Conservation (phyloP, 163 green algal species). For the Coccomyxa subellipsoidea region DNA sequence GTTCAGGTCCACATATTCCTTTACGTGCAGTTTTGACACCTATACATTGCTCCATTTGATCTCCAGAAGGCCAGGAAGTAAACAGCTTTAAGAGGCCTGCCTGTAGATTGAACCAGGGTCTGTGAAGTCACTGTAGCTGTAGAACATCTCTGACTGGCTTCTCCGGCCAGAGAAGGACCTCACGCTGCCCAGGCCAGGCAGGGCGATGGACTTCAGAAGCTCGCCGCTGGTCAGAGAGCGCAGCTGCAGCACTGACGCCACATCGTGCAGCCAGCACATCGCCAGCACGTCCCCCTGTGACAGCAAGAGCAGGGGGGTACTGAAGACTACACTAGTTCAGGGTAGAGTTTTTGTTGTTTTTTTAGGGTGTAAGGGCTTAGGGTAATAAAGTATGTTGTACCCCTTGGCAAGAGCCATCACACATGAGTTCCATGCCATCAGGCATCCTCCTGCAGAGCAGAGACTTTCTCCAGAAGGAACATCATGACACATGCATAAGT, state of each 20-base stretch:
- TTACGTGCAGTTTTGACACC: too few species aligned
- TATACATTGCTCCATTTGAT: too few species aligned
- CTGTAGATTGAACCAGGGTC: constrained; percentile 50
- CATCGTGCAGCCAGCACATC: constrained; percentile 64
- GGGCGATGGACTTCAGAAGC: constrained; percentile 42
- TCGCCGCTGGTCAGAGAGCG: constrained; percentile 31
- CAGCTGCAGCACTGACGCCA: constrained; percentile 50
- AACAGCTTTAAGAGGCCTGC: constrained; percentile 3
- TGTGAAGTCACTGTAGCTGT: constrained; percentile 69
- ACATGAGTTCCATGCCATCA: too few species aligned
- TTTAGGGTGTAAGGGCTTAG: too few species aligned
- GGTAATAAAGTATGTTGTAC: too few species aligned
- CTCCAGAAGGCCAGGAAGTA: neutral
- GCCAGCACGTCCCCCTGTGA: constrained; percentile 66
- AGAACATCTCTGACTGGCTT: constrained; percentile 57
- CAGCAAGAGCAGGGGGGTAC: neutral
- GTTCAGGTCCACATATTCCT: too few species aligned
- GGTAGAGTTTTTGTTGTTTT: too few species aligned
- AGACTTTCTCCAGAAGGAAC: too few species aligned
- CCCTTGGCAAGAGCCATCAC: too few species aligned
- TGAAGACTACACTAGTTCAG: too few species aligned
- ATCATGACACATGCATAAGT: too few species aligned
- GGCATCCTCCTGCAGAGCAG: too few species aligned
- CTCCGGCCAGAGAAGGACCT: constrained; percentile 31
- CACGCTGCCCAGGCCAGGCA: constrained; percentile 71